phyloP scores from a whole-genome alignment of 139 green algal species.

The Tetratostichococcus sp. region DNA sequence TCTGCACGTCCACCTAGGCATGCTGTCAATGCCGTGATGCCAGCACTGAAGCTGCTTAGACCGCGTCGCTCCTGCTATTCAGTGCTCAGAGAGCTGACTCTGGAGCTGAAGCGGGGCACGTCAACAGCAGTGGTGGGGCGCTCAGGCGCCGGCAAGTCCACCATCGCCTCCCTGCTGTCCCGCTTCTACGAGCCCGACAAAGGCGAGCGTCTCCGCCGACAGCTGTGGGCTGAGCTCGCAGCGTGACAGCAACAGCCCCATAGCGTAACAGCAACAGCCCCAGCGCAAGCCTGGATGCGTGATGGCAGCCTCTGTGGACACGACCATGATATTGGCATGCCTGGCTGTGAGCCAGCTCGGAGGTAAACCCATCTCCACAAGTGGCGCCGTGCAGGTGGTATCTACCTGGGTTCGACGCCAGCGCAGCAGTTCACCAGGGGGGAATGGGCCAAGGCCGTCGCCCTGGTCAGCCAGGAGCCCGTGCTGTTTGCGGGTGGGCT shows the following conservation, averaged over 20 bases:
- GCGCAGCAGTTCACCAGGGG: slow-evolving; percentile 44
- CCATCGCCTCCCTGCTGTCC: slow-evolving; percentile 71
- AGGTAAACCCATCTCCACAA: too few relatives aligned
- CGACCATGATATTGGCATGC: too few relatives aligned
- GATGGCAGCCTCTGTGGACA: too few relatives aligned
- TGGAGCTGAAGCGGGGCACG: slow-evolving; percentile 64
- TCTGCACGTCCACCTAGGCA: too few relatives aligned
- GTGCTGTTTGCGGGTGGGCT: slow-evolving; percentile 61
- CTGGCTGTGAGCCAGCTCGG: too few relatives aligned
- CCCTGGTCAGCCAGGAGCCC: slow-evolving; percentile 76
- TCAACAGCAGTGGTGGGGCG: slow-evolving; percentile 81
- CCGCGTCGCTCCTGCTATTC: background rate
- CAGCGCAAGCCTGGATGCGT: too few relatives aligned
- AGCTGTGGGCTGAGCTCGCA: too few relatives aligned
- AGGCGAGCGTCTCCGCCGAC: too few relatives aligned
- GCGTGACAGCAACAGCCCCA: too few relatives aligned
- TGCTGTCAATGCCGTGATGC: too few relatives aligned
- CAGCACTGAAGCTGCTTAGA: too few relatives aligned
- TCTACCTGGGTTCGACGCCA: slow-evolving; percentile 32
- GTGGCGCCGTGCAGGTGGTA: slow-evolving; percentile 5
- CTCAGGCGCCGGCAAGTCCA: slow-evolving; percentile 79
- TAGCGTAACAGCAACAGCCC: too few relatives aligned
- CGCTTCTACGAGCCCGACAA: slow-evolving; percentile 46
- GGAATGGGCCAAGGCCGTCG: slow-evolving; percentile 65
- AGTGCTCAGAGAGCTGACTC: slow-evolving; percentile 56